A percentile compares a stretch with the other conserved stretches of the same genome.
These are phyloP conservation scores for Cordyceps sp. DNA, from an alignment of 2,329 filamentous ascomycete genomes.

Conservation along the genomic window DNA sequence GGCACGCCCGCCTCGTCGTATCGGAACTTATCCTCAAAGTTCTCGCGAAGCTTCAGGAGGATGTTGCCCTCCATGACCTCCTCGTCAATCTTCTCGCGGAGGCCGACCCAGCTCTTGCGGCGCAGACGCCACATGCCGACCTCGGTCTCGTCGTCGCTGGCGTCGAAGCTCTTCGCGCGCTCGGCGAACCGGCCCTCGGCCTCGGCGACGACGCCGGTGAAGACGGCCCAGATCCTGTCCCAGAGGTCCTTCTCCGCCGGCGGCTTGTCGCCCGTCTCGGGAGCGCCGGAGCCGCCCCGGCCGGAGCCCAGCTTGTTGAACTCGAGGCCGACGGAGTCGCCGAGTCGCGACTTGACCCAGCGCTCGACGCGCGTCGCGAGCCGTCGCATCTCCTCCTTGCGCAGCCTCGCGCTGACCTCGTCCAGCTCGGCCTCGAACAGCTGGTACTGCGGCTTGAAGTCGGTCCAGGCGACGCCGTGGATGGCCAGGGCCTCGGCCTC, in stretches of 20 bases:
- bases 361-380: slow-evolving; percentile 81
- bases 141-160: slow-evolving; percentile 77
- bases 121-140: slow-evolving; percentile 84
- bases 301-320: slow-evolving; percentile 94
- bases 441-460: slow-evolving; percentile 63
- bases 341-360: slow-evolving; percentile 78
- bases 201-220: slow-evolving; percentile 66
- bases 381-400: slow-evolving; percentile 91
- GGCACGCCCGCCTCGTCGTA: slow-evolving; percentile 93
- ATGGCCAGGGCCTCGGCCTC: slow-evolving; percentile 63
- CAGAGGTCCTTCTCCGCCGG: slow-evolving; percentile 70
- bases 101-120: slow-evolving; percentile 84
- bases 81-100: slow-evolving; percentile 83
- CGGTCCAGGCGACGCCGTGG: slow-evolving; percentile 70
- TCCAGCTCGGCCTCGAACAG: slow-evolving; percentile 85
- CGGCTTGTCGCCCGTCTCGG: slow-evolving; percentile 60
- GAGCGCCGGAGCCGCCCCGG: slow-evolving; percentile 64
- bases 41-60: slow-evolving; percentile 84
- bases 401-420: slow-evolving; percentile 66
- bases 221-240: slow-evolving; percentile 87
- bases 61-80: slow-evolving; percentile 98
- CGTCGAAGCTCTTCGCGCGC: slow-evolving; percentile 84
- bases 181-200: slow-evolving; percentile 77
- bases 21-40: slow-evolving; percentile 98
- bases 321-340: slow-evolving; percentile 76